Evolutionary conservation across 805 yeast genomes (phyloP), one percentile per base, ranked within the genome.

Genomic region (Sugiyamaella smithiae): DNA sequence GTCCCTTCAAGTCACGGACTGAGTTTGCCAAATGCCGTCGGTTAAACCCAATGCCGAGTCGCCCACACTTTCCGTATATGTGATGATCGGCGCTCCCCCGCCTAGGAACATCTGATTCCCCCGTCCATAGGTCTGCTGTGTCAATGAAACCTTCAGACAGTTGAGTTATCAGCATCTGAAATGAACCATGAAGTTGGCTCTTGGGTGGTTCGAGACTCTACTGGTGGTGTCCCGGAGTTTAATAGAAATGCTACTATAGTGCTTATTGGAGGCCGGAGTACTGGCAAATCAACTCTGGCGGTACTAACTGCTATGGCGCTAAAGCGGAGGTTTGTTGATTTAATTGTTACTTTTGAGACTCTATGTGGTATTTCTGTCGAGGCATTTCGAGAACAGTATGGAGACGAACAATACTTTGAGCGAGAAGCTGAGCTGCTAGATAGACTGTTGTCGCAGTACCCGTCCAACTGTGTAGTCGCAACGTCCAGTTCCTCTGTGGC

Each of bases 271-370:
- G n/a, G 32, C 25, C 43, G 51, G 3, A 48, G 51, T 2, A 33
- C 29, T 17, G 51, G 51, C 31, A 48, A 48, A 20, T 48, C 51
- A 38, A 33, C 51, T 14, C 47, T 48, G 40, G 51, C 51, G 14
- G 48, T 48, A 9, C 19, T 48, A 8, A 24, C 51, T 4, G 51
- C 51, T 26, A 48, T 48, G 48, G 51, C 51, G 19, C 26, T 48
- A 8, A 22, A 31, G 4, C 25, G 51, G 6, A 35, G 48, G 5
- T 48, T 48, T 26, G 24, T 48, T 14, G 51, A 48, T 20, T 24
- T 48, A 5, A 25, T 48, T 16, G 31, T 43, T 3, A 36, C 37
- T 3, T 48, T 48, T 31, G 51, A 48, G 32, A 44, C 51, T 3
- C 36, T 48, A 14, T 32, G 43, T 12, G 51, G 51, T 4, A 33